phyloP scores from a whole-genome alignment of 176 grass and related monocot genomes.

The Tillandsia leiboldiana region DNA sequence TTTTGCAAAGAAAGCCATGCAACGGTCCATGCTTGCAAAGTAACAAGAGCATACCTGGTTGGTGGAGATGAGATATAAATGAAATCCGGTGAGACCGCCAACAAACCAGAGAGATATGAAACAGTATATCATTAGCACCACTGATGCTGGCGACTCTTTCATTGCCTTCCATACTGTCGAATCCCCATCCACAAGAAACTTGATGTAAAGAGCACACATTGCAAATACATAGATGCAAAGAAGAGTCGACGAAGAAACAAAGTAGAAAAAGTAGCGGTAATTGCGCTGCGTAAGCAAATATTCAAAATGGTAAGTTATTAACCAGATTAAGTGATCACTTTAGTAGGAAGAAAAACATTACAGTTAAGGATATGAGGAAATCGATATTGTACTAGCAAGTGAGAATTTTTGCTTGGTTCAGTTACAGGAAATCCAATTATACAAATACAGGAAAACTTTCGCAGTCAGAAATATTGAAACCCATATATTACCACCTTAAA shows the following conservation, averaged over 20 bases:
- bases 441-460: no score
- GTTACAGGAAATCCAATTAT: no score
- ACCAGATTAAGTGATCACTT: not conserved
- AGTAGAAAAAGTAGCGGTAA: slow-evolving; percentile 62
- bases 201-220: slow-evolving; percentile 67
- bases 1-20: not conserved
- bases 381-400: not conserved
- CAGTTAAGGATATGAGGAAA: not conserved
- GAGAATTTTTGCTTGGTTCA: no score
- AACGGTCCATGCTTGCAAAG: not conserved
- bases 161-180: slow-evolving; percentile 49
- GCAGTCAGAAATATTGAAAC: no score
- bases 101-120: slow-evolving; percentile 71
- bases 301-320: not conserved
- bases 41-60: slow-evolving; percentile 43
- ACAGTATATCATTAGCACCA: slow-evolving; percentile 70
- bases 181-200: slow-evolving; percentile 45
- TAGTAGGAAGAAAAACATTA: not conserved
- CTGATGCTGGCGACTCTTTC: slow-evolving; percentile 55
- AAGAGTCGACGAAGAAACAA: slow-evolving; percentile 53
- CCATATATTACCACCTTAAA: no score
- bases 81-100: slow-evolving; percentile 66
- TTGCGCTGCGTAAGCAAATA: slow-evolving; percentile 46
- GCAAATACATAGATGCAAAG: slow-evolving; percentile 68
- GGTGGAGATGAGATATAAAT: slow-evolving; percentile 59